Conservation (phyloP, 768 basidiomycete genomes). For the Phallus indusiatus region DNA sequence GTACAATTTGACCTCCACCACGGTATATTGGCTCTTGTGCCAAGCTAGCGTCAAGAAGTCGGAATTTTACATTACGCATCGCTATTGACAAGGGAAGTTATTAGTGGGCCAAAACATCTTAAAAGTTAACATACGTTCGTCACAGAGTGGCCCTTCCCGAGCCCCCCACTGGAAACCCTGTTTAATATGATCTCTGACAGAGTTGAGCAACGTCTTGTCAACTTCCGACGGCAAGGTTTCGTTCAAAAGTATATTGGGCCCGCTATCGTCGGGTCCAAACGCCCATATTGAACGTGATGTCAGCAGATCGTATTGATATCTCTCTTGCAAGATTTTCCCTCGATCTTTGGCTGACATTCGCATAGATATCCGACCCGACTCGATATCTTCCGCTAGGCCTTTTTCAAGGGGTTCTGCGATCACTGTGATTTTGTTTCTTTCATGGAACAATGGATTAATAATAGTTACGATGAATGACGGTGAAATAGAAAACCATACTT, state of each 20-base stretch:
- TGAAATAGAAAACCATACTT: constrained; percentile 49
- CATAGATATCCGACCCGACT: constrained; percentile 87
- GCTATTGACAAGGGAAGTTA: constrained; percentile 37
- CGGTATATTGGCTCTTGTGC: constrained; percentile 97
- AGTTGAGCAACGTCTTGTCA: constrained; percentile 84
- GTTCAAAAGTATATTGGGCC: constrained; percentile 88
- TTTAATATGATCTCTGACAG: constrained; percentile 91
- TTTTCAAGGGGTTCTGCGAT: constrained; percentile 96
- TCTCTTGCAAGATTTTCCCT: constrained; percentile 92
- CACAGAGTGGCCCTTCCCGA: constrained; percentile 93
- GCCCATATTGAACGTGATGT: constrained; percentile 99
- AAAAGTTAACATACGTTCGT: constrained; percentile 74
- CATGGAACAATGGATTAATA: neutral
- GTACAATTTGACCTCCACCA: constrained; percentile 97
- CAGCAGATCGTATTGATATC: constrained; percentile 96
- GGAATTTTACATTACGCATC: constrained; percentile 98
- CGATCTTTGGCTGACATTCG: constrained; percentile 92
- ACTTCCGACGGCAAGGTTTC: constrained; percentile 95
- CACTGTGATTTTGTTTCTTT: constrained; percentile 96
- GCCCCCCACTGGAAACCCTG: constrained; percentile 99
- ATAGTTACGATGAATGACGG: constrained; percentile 1
- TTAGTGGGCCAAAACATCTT: constrained; percentile 3
- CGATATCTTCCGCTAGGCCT: constrained; percentile 94
- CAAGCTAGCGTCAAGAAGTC: constrained; percentile 83
- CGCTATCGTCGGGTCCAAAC: constrained; percentile 94